A percentile compares a stretch with the other conserved stretches of the same genome.
phyloP scores from a whole-genome alignment of 352 stramenopile genomes.

The Peronospora tabacina region DNA sequence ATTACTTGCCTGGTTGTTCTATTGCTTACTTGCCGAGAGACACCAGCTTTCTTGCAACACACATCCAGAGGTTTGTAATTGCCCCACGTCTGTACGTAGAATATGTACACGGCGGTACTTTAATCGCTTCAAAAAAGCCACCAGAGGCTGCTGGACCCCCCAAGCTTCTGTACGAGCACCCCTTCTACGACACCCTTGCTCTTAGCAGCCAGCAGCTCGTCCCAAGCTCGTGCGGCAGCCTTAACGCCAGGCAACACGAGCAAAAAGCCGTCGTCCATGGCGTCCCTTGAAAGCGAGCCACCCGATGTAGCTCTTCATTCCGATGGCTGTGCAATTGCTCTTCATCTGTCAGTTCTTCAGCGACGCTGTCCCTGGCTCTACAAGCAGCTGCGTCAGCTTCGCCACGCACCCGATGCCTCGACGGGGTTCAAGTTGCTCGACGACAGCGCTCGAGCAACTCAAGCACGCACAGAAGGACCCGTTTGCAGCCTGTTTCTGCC shows the following conservation, averaged over 20 bases:
- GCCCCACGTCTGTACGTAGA: too few relatives aligned
- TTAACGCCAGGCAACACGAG: neutral
- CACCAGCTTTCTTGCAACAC: too few relatives aligned
- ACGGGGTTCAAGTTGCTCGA: conserved; percentile 14
- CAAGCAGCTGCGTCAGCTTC: conserved; percentile 27
- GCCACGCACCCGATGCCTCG: conserved; percentile 1
- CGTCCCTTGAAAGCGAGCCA: conserved; percentile 8
- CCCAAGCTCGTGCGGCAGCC: neutral
- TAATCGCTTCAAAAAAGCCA: too few relatives aligned
- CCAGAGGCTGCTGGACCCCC: neutral
- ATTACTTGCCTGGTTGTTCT: too few relatives aligned
- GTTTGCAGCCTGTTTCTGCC: conserved; percentile 14
- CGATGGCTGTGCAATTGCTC: conserved; percentile 38
- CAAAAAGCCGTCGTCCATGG: conserved; percentile 5
- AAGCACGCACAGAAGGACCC: neutral
- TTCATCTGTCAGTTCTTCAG: conserved; percentile 34
- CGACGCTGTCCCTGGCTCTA: conserved; percentile 33
- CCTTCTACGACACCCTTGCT: neutral
- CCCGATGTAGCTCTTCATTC: conserved; percentile 46
- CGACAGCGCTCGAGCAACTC: conserved; percentile 7
- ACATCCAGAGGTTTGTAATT: too few relatives aligned
- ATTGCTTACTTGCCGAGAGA: too few relatives aligned
- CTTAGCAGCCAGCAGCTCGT: neutral
- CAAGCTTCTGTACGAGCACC: neutral
- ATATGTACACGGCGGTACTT: too few relatives aligned